Evolutionary conservation across 306 rosid genomes (phyloP), one percentile per base, ranked within the genome.

Genomic region (Cicer cuneatum): DNA sequence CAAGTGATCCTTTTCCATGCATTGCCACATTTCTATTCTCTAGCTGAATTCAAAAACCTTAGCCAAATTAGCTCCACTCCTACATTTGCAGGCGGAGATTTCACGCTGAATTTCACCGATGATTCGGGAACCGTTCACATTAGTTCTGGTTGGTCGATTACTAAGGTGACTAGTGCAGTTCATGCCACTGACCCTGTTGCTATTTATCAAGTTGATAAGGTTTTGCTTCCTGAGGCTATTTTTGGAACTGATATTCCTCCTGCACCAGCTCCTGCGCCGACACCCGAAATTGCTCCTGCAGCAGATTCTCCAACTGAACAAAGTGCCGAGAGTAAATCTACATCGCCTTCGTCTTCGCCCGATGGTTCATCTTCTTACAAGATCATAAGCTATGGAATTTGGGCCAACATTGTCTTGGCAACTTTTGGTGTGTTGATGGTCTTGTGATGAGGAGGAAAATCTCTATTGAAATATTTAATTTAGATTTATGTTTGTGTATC

Each of bases 191-290:
- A 90, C 63, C 99, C 97, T 14, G 89, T 90, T 69, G 96, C 99
- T 0, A 21, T 94, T 75, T 92, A 92, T 58, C 87, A 94, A 71
- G 89, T 94, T 78, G 93, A 90, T 47, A 80, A 61, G 80, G 92
- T 94, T 33, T 87, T 94, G 10, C 92, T 94, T 18, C 99, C 99
- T 0, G 96, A 87, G 83, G 92, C 96, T 14, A 88, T 94, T 56
- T 94, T 94, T 13, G 97, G 97, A 14, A 92, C 93, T 14, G 88
- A 92, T 59, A 86, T 92, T 3, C 96, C 97, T 56, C 99, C 96
- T 6, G 69, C 83, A 0, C 81, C 90, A 0, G 97, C 97, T n/a
- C 99, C 97, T 16, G 91, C 93, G 10, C 99, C 97, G 0, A 81
- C 92, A 51, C 97, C 97, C 0, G 87, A 79, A 0, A 24, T 76